These are phyloP conservation scores for Neovahlkampfia damariscottae DNA, from an alignment of 78 protist species.

Conservation along the genomic window DNA sequence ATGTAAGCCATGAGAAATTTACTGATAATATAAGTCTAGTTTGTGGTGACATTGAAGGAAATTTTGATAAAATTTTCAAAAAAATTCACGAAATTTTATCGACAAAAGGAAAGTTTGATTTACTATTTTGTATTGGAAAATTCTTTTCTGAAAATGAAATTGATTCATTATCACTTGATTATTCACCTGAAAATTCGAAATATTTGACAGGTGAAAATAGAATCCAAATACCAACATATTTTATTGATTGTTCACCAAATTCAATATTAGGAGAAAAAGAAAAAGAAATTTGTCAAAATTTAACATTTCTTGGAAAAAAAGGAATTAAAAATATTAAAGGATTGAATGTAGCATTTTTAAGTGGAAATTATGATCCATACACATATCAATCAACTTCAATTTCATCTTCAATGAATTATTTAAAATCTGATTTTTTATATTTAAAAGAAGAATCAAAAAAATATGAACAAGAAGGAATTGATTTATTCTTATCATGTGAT, in stretches of 20 bases:
- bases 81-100: constrained; percentile 21
- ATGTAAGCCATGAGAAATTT: too few relatives aligned
- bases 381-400: background rate
- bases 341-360: constrained; percentile 25
- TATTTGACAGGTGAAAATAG: background rate
- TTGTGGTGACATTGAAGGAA: constrained; percentile 42
- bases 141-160: constrained; percentile 19
- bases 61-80: constrained; percentile 7
- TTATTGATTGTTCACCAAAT: constrained; percentile 7
- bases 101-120: constrained; percentile 28
- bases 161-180: background rate
- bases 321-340: constrained; percentile 21
- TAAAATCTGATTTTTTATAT: too few relatives aligned
- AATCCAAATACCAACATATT: constrained; percentile 37
- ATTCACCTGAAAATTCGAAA: constrained; percentile 11
- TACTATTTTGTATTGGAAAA: constrained; percentile 37
- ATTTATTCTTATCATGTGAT: constrained; percentile 29
- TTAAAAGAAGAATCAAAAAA: too few relatives aligned
- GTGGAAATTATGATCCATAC: constrained; percentile 19
- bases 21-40: constrained; percentile 31
- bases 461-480: too few relatives aligned
- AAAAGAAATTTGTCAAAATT: background rate
- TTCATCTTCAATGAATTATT: too few relatives aligned
- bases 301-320: background rate
- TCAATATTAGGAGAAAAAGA: background rate